Base-by-base conservation (phyloP, 2,329 filamentous ascomycete genomes). In the Emmonsia crescens region DNA sequence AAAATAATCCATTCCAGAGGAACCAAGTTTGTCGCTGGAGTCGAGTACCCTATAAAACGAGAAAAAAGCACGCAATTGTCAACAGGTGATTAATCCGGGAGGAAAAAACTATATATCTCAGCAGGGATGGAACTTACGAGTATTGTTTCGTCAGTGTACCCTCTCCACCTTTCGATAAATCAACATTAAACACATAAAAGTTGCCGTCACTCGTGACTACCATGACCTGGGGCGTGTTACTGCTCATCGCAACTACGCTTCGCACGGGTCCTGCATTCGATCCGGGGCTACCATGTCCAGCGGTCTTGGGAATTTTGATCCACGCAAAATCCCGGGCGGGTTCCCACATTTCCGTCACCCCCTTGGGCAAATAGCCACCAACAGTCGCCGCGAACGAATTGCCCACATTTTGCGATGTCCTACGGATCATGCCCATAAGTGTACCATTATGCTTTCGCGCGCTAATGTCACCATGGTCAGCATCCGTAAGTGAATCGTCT, bases 291-390 rank as follows among this genome's bases (percentile, higher is more conserved):
- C 76, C 76, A 38, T 68, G 70, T 9, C 68, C 70, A 68, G 78
- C 69, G 46, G 74, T 61, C 70, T 88, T 90, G 16, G 93, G 93
- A 56, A 99, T 84, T 73, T 94, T 96, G 71, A 97, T 92, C 81
- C 90, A 97, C 1, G 94, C 94, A 76, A 99, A 99, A 75, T 99
- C 94, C 60, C 94, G 85, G 63, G 88, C 80, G 0, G 94, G 94
- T 70, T 99, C 94, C 92, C 92, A 97, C 82, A 97, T 96, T 75
- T 97, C 93, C 1, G 93, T 93, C 4, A 99, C 91, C 1, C 92
- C 93, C 70, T 89, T 89, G 0, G 94, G 94, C 1, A 99, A 80
- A 72, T 99, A 99, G 0, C 90, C 91, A 4, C 92, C 92, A 38
- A 96, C 88, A 8, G 91, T 91, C 5, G 90, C 89, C 21, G 90